Evolutionary conservation across 2,329 filamentous ascomycete species (phyloP).

Genomic region (Eutypella sp.): DNA sequence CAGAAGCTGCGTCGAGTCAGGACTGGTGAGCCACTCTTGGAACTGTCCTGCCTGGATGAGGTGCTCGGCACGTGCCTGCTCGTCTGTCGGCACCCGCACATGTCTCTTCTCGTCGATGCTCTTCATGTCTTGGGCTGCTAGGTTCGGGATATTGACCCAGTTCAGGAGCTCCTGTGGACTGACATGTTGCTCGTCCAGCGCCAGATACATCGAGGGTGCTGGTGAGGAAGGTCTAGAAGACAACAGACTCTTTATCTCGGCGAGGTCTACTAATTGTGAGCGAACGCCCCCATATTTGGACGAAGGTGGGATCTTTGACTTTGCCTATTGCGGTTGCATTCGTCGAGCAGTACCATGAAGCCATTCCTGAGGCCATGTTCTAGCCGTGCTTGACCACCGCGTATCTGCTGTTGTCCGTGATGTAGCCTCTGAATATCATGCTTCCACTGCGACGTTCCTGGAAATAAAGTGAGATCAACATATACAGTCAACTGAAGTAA

Average conservation of each 20-base stretch:
- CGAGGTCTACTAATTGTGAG: not conserved
- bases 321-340: not conserved
- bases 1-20: not conserved
- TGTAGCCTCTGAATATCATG: not conserved
- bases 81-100: not conserved
- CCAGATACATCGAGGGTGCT: not conserved
- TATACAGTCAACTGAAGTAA: not conserved
- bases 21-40: not conserved
- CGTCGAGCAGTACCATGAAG: not conserved
- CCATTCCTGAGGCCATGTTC: not conserved
- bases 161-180: not conserved
- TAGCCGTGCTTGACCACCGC: not conserved
- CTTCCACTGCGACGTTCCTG: not conserved
- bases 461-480: no score
- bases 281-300: not conserved
- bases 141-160: not conserved
- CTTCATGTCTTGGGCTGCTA: not conserved
- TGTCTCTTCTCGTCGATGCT: not conserved
- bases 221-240: not conserved
- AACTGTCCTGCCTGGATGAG: not conserved
- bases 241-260: not conserved
- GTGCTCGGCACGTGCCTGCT: not conserved
- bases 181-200: not conserved
- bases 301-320: not conserved
- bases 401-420: not conserved